Percentiles rank a stretch among this genome's conserved stretches.
These are phyloP conservation scores for Alternaria gansuensis DNA, from an alignment of 2,329 filamentous ascomycete genomes.

Conservation along the genomic window DNA sequence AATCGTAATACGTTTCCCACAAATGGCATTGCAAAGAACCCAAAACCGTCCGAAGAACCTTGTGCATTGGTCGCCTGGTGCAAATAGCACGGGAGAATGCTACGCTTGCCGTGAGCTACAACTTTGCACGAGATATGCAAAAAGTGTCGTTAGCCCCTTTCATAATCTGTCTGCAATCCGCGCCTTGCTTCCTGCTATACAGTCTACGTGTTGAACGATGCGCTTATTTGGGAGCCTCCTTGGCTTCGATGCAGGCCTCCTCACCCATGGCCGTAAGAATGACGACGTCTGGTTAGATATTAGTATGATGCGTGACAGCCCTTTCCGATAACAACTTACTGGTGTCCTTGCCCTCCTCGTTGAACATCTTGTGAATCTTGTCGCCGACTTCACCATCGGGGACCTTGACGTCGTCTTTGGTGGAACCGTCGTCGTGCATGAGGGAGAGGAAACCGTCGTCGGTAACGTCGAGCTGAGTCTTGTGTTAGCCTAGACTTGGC, in stretches of 20 bases:
- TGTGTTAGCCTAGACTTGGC: slow-evolving; percentile 30
- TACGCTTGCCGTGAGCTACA: slow-evolving; percentile 41
- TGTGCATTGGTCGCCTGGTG: slow-evolving; percentile 47
- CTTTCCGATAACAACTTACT: slow-evolving; percentile 70
- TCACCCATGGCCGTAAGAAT: slow-evolving; percentile 97
- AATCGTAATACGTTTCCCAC: slow-evolving; percentile 50
- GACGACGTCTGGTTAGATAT: slow-evolving; percentile 74
- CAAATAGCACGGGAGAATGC: slow-evolving; percentile 45
- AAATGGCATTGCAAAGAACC: slow-evolving; percentile 52
- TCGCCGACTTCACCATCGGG: slow-evolving; percentile 90
- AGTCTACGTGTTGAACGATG: slow-evolving; percentile 37
- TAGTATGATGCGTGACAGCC: slow-evolving; percentile 19
- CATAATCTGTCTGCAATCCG: slow-evolving; percentile 39
- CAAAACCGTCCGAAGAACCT: slow-evolving; percentile 51
- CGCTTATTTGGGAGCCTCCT: slow-evolving; percentile 76
- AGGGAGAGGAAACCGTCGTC: slow-evolving; percentile 96
- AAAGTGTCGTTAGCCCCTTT: slow-evolving; percentile 35
- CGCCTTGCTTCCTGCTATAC: slow-evolving; percentile 40
- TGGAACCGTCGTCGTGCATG: slow-evolving; percentile 84
- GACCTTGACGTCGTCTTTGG: slow-evolving; percentile 94
- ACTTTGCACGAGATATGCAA: slow-evolving; percentile 37
- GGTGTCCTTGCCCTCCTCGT: slow-evolving; percentile 85
- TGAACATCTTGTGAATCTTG: slow-evolving; percentile 84
- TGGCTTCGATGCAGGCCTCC: slow-evolving; percentile 89
- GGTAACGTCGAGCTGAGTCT: slow-evolving; percentile 79